Conservation (phyloP, 768 basidiomycete species). For the Termitomyces sp. region DNA sequence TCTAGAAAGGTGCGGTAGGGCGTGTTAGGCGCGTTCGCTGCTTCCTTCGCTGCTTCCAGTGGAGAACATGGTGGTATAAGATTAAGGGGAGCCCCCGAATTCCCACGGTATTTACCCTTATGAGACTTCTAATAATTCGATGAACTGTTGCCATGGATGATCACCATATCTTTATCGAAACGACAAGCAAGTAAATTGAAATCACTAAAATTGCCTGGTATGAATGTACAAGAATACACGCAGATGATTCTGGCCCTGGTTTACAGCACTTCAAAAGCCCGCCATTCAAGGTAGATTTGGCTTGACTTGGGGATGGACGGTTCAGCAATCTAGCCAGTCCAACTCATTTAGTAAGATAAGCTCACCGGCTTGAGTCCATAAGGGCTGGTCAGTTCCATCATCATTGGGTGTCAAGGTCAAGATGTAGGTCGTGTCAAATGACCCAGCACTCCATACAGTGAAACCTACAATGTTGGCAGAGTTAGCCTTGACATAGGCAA, state of each 20-base stretch:
- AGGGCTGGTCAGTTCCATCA: conserved; percentile 44
- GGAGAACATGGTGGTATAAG: too few relatives aligned
- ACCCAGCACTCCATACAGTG: conserved; percentile 51
- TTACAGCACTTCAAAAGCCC: neutral
- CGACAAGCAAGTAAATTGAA: neutral
- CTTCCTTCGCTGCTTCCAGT: too few relatives aligned
- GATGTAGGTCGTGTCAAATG: conserved; percentile 49
- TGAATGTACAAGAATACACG: neutral
- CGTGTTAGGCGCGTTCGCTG: too few relatives aligned
- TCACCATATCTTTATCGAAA: neutral
- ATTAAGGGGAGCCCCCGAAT: too few relatives aligned
- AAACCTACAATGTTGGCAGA: conserved; percentile 46
- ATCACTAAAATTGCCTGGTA: neutral
- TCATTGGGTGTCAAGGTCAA: conserved; percentile 46
- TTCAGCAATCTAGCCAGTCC: neutral
- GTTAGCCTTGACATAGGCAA: conserved; percentile 43
- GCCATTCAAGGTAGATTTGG: conserved; percentile 22
- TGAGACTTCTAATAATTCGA: too few relatives aligned
- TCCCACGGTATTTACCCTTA: too few relatives aligned
- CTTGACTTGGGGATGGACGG: conserved; percentile 12
- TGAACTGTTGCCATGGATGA: too few relatives aligned
- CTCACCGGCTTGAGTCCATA: conserved; percentile 41
- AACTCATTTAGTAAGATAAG: neutral
- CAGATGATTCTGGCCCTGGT: too few relatives aligned
- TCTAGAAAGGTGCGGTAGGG: too few relatives aligned